Base-by-base conservation (phyloP, 805 yeast species). In the Yamadazyma phyllophila region DNA sequence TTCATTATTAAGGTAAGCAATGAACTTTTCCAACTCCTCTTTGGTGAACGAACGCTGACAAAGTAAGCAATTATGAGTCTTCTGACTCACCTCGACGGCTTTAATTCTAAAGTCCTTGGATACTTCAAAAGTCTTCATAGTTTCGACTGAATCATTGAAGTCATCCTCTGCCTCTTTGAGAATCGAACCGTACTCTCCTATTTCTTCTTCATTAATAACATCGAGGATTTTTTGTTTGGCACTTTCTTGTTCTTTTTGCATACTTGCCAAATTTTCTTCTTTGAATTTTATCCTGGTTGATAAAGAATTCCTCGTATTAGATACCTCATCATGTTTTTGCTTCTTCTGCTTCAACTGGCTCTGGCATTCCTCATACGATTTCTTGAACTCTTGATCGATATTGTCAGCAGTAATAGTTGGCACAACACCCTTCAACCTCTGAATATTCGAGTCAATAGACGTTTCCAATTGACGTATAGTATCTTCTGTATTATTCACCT, bases 41-140 rank as follows among this genome's bases (percentile, higher is more conserved):
- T 67, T 69, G 12, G 76, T 77, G 63, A 90, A 86, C 10, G 75
- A 70, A 41, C 96, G 72, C 14, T 78, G 77, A 62, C 98, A 92
- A 36, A 91, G 66, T 36, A 83, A 66, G 62, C 97, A 92, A 39
- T 78, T 71, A 9, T 81, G 74, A 7, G 76, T 73, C 3, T 60
- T 56, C 24, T 78, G 65, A 0, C 96, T 94, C 34, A 77, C 62
- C 26, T 79, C 76, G 9, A 86, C 63, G 0, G 97, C 97, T 36
- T 78, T 79, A 16, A 73, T 63, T 56, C 87, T 89, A 63, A 84
- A 90, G 35, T 79, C 79, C 20, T 80, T 68, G 0, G 91, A 83
- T 2, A 89, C 86, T 36, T 80, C 81, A 26, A 77, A 77, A 52
- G 87, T 81, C 57, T 88, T 88, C 27, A 80, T 59, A 45, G 85